A percentile compares a stretch with the other conserved stretches of the same genome.
Evolutionary conservation across 2,329 filamentous ascomycete genomes (phyloP).

Genomic region (Sclerotinia nivalis): DNA sequence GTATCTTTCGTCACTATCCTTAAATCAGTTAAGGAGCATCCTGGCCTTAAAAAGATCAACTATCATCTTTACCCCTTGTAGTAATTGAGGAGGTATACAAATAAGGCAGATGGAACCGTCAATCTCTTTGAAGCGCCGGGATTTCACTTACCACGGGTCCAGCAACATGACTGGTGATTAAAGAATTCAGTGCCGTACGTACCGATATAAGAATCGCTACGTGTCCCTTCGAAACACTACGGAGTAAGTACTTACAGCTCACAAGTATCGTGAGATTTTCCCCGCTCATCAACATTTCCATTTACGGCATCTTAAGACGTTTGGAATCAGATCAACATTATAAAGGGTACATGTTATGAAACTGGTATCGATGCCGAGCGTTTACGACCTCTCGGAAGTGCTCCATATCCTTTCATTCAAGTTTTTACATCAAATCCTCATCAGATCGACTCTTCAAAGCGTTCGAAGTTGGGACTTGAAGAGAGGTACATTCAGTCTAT

Average conservation of each 20-base stretch:
- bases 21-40: not conserved
- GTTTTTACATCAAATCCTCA: not conserved
- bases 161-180: not conserved
- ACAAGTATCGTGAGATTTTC: constrained; percentile 14
- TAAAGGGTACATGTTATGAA: not conserved
- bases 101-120: not conserved
- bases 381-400: not conserved
- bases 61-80: not conserved
- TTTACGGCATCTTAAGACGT: not conserved
- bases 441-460: not conserved
- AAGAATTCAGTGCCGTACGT: not conserved
- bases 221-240: not conserved
- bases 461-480: not conserved
- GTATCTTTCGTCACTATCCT: not conserved
- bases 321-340: constrained; percentile 10
- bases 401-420: not conserved
- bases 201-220: constrained; percentile 7
- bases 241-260: not conserved
- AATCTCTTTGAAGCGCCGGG: constrained; percentile 17
- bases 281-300: constrained; percentile 11
- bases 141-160: not conserved
- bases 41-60: not conserved
- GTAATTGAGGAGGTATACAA: not conserved
- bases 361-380: constrained; percentile 6
- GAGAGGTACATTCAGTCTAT: not conserved